Conservation (phyloP, 73 alveolate species). For the Durusdinium trenchii region DNA sequence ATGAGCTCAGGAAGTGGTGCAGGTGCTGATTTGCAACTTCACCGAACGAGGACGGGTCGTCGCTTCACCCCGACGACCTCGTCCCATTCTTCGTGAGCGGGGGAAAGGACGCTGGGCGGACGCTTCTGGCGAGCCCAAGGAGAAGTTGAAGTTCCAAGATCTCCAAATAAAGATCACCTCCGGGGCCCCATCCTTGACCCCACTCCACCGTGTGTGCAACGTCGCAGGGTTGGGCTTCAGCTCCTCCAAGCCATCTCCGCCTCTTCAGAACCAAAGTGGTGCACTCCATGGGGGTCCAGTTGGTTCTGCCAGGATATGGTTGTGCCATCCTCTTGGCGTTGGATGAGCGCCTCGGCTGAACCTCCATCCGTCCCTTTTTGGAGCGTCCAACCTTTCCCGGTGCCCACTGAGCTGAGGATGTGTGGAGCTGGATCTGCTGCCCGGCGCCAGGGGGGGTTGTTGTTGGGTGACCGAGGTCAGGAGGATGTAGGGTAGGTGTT, state of each 20-base stretch:
- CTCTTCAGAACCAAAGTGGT: too few species aligned
- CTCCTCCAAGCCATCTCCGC: too few species aligned
- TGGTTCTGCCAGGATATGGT: constrained; percentile 39
- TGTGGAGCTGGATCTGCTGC: constrained; percentile 44
- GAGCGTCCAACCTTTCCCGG: too few species aligned
- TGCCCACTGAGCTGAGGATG: too few species aligned
- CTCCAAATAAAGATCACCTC: too few species aligned
- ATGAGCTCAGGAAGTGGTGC: constrained; percentile 57
- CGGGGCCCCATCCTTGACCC: background rate
- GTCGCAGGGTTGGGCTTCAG: too few species aligned
- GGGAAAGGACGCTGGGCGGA: too few species aligned
- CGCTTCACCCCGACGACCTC: background rate
- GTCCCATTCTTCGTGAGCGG: too few species aligned
- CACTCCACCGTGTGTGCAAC: background rate
- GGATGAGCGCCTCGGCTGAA: constrained; percentile 49
- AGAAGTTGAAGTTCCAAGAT: too few species aligned
- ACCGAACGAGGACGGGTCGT: constrained; percentile 75
- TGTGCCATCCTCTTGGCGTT: constrained; percentile 92
- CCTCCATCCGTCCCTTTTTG: too few species aligned
- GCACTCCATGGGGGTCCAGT: background rate
- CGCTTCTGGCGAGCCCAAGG: too few species aligned
- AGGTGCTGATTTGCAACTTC: constrained; percentile 75
- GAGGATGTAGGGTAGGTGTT: background rate
- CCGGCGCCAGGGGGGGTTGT: background rate
- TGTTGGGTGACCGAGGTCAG: background rate